phyloP scores from a whole-genome alignment of 148 eudicot genomes.

The Rhododendron kiyosumense region DNA sequence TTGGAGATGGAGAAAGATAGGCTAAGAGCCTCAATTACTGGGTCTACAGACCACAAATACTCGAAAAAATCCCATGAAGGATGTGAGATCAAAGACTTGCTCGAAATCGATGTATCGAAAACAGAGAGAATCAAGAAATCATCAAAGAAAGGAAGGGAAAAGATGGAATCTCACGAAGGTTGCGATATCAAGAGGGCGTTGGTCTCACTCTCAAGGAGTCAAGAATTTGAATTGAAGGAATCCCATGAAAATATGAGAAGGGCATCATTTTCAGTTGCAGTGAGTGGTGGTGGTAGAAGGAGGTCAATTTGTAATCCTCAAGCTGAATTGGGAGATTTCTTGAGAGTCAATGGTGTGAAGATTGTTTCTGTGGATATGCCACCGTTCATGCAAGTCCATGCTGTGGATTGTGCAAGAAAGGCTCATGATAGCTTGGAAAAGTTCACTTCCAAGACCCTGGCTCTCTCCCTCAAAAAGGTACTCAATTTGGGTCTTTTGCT shows the following conservation, averaged over 20 bases:
- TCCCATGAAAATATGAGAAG: slow-evolving; percentile 1
- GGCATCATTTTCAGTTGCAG: slow-evolving; percentile 22
- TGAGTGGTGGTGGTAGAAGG: slow-evolving; percentile 37
- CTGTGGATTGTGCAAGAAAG: slow-evolving; percentile 87
- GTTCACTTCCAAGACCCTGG: slow-evolving; percentile 79
- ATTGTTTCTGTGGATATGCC: slow-evolving; percentile 89
- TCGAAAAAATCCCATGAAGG: slow-evolving; percentile 4
- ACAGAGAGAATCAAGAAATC: slow-evolving; percentile 17
- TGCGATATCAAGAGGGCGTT: slow-evolving; percentile 11
- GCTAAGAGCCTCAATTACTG: slow-evolving; percentile 13
- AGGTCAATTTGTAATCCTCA: slow-evolving; percentile 55
- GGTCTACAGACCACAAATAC: not conserved
- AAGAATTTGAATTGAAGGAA: slow-evolving; percentile 13
- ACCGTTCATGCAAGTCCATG: slow-evolving; percentile 89
- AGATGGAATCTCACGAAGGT: slow-evolving; percentile 11
- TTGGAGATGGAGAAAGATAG: slow-evolving; percentile 5
- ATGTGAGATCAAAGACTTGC: not conserved
- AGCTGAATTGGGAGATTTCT: slow-evolving; percentile 62
- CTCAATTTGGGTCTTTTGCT: not conserved
- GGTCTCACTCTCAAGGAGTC: slow-evolving; percentile 17
- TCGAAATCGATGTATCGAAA: not conserved
- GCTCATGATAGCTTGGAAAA: slow-evolving; percentile 85
- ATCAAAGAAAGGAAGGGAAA: slow-evolving; percentile 12
- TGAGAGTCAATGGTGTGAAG: slow-evolving; percentile 64
- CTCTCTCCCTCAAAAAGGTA: slow-evolving; percentile 90